These are phyloP conservation scores for Aurinia saxatilis DNA, from an alignment of 345 rosid species.

Conservation along the genomic window DNA sequence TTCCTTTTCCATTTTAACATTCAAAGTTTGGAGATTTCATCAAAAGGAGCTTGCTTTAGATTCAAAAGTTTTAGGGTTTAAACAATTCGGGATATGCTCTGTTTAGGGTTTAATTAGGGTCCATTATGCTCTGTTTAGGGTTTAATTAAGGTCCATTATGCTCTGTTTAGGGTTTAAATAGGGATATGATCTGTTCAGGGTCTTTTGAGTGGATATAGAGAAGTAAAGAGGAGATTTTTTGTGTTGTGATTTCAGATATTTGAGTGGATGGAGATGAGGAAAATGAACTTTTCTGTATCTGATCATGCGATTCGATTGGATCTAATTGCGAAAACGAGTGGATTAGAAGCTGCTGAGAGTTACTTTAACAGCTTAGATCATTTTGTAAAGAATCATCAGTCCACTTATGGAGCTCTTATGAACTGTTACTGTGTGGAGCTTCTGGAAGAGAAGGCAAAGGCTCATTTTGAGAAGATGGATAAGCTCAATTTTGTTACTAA, in stretches of 20 bases:
- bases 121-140: no score
- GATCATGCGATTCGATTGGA: conserved; percentile 56
- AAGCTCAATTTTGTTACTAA: conserved; percentile 29
- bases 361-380: conserved; percentile 42
- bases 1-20: not conserved
- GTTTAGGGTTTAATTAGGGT: no score
- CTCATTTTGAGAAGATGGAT: conserved; percentile 54
- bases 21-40: not conserved
- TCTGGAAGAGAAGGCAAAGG: conserved; percentile 44
- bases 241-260: conserved; percentile 32
- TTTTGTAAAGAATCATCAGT: conserved; percentile 26
- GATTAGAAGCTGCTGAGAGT: conserved; percentile 51
- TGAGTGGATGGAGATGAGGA: conserved; percentile 86
- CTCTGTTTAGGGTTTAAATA: not conserved
- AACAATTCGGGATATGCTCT: no score
- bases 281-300: conserved; percentile 31
- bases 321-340: conserved; percentile 55
- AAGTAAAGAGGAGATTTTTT: not conserved
- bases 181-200: not conserved
- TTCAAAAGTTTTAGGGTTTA: no score
- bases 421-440: conserved; percentile 54
- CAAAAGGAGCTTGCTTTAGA: not conserved
- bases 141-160: no score
- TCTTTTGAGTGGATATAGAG: not conserved
- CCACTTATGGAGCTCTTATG: conserved; percentile 55